Conservation (phyloP, 1,284 basidiomycete genomes). For the Trametes hirsuta region DNA sequence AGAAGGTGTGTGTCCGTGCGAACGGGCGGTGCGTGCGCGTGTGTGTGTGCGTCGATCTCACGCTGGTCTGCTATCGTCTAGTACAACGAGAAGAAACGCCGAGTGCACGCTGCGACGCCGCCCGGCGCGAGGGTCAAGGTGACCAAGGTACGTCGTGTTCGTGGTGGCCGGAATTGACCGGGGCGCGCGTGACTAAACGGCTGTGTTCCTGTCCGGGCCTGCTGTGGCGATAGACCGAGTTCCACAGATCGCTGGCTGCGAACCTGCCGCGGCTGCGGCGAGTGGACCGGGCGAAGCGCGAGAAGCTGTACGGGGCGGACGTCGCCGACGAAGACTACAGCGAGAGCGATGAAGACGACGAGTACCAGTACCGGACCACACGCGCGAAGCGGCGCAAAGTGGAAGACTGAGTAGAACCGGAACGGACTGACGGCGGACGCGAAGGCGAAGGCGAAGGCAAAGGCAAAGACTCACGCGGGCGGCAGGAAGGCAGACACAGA, state of each 20-base stretch:
- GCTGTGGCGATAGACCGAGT: conserved; percentile 53
- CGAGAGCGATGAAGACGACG: conserved; percentile 54
- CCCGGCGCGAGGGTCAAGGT: conserved; percentile 52
- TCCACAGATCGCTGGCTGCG: conserved; percentile 58
- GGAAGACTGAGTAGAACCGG: conserved; percentile 5
- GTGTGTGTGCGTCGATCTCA: neutral
- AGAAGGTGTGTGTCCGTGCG: conserved; percentile 52
- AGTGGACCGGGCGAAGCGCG: conserved; percentile 53
- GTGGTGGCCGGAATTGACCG: neutral
- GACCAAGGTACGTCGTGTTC: conserved; percentile 51
- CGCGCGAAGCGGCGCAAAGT: conserved; percentile 38
- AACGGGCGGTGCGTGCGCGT: neutral
- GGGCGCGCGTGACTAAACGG: neutral
- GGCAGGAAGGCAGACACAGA: too few species aligned
- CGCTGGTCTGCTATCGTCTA: conserved; percentile 32
- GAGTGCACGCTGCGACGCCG: conserved; percentile 46
- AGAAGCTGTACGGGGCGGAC: conserved; percentile 46
- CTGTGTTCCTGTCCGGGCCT: neutral
- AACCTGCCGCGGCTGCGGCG: conserved; percentile 64
- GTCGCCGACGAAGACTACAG: conserved; percentile 45
- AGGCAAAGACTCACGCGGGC: too few species aligned
- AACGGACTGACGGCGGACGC: neutral
- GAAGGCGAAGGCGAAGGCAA: neutral
- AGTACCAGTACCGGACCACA: conserved; percentile 43
- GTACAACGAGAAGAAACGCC: conserved; percentile 66